Conservation (phyloP, 2,329 filamentous ascomycete species). For the Phaeomoniella chlamydospora region DNA sequence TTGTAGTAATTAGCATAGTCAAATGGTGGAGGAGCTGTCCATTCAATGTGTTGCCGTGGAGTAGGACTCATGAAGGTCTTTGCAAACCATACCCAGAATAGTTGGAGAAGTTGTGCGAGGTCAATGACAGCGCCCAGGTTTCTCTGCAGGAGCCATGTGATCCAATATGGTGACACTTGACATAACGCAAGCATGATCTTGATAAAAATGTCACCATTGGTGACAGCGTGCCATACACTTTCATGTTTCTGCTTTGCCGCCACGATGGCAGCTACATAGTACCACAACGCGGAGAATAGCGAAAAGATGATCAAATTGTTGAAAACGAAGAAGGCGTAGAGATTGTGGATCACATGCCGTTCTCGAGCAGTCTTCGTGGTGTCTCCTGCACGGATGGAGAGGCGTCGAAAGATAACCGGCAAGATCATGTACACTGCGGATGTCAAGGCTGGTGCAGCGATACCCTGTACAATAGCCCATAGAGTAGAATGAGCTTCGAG, state of each 20-base stretch:
- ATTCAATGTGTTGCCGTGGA: conserved; percentile 77
- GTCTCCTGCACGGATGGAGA: conserved; percentile 74
- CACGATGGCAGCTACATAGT: conserved; percentile 54
- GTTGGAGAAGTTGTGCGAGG: conserved; percentile 71
- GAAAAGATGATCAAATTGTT: conserved; percentile 95
- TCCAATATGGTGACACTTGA: conserved; percentile 78
- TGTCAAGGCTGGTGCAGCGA: conserved; percentile 72
- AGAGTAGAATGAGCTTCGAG: conserved; percentile 48
- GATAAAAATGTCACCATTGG: conserved; percentile 45
- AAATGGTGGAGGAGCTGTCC: conserved; percentile 82
- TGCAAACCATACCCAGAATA: conserved; percentile 72
- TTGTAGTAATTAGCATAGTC: conserved; percentile 97
- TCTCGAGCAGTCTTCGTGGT: conserved; percentile 85
- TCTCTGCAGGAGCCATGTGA: conserved; percentile 82
- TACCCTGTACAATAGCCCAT: conserved; percentile 87
- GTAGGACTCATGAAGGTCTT: conserved; percentile 78
- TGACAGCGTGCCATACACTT: conserved; percentile 55
- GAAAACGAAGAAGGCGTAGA: conserved; percentile 93
- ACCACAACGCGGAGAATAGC: conserved; percentile 71
- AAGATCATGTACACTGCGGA: conserved; percentile 78
- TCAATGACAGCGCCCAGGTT: conserved; percentile 91
- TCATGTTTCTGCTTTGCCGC: conserved; percentile 39
- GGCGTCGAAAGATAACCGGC: conserved; percentile 77
- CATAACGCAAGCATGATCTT: conserved; percentile 63
- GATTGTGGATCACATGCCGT: conserved; percentile 74